Percentiles rank a stretch among this genome's conserved stretches.
Conservation (phyloP, 2,329 filamentous ascomycete species). For the Botryotinia convoluta region DNA sequence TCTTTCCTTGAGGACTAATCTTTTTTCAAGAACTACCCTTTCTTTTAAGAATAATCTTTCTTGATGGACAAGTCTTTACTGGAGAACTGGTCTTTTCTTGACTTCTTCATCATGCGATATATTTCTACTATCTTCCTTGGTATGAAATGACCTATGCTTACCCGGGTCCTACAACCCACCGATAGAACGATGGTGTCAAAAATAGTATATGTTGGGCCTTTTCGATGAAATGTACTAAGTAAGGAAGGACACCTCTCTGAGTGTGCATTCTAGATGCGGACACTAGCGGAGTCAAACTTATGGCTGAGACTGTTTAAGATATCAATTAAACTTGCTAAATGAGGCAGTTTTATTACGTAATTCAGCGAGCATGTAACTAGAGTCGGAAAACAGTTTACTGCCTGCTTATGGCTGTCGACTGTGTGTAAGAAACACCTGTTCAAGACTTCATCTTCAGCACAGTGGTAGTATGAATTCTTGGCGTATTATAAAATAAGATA, state of each 20-base stretch:
- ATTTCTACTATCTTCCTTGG: neutral
- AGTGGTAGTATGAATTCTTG: neutral
- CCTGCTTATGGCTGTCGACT: neutral
- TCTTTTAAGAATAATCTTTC: no score
- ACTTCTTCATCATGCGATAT: neutral
- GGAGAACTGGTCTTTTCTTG: neutral
- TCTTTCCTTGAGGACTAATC: neutral
- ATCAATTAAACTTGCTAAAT: no score
- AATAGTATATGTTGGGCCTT: neutral
- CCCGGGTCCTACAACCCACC: neutral
- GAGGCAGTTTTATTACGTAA: neutral
- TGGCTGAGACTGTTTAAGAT: no score
- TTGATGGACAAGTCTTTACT: no score
- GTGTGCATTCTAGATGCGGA: neutral
- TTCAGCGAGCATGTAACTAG: neutral
- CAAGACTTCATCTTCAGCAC: slow-evolving; percentile 1
- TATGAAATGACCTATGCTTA: neutral
- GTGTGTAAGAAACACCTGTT: neutral
- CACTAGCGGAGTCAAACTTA: neutral
- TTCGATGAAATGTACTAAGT: slow-evolving; percentile 1
- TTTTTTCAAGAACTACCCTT: neutral
- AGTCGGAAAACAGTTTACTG: neutral
- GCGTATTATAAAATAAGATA: neutral
- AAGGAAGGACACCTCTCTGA: neutral
- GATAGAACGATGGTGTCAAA: neutral